phyloP scores from a whole-genome alignment of 768 basidiomycete species.

The Auricularia sp. region DNA sequence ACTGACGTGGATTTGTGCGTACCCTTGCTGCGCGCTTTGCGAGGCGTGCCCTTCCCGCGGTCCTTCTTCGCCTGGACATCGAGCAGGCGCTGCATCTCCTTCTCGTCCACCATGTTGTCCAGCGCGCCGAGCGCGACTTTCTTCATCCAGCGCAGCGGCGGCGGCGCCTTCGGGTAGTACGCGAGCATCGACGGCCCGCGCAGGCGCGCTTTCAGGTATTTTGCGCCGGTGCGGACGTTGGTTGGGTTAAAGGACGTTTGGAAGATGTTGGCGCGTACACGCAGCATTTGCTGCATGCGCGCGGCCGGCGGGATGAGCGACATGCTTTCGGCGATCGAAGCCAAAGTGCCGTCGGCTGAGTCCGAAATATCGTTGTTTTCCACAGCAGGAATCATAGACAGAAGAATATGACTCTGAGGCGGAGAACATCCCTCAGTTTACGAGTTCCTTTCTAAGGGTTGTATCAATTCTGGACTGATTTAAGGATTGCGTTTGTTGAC shows the following conservation, averaged over 20 bases:
- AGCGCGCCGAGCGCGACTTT: slow-evolving; percentile 39
- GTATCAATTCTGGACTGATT: too few species aligned
- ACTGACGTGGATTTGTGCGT: slow-evolving; percentile 15
- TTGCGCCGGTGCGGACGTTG: slow-evolving; percentile 74
- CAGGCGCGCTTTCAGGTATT: slow-evolving; percentile 76
- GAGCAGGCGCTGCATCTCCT: slow-evolving; percentile 56
- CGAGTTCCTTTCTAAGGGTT: too few species aligned
- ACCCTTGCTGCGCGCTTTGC: slow-evolving; percentile 69
- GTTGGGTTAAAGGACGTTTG: slow-evolving; percentile 84
- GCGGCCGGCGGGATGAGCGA: neutral
- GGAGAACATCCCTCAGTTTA: too few species aligned
- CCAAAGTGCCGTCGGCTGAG: neutral
- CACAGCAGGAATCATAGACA: neutral
- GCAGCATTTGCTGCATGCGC: slow-evolving; percentile 11
- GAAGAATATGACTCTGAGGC: too few species aligned
- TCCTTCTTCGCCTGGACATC: slow-evolving; percentile 60
- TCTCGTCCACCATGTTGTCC: slow-evolving; percentile 44
- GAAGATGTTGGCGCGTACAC: slow-evolving; percentile 66
- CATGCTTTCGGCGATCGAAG: neutral
- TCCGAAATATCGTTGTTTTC: neutral
- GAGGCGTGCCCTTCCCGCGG: slow-evolving; percentile 76
- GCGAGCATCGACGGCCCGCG: slow-evolving; percentile 77
- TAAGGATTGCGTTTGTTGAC: too few species aligned
- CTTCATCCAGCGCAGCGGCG: slow-evolving; percentile 39
- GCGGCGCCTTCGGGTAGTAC: slow-evolving; percentile 55